Evolutionary conservation across 2,329 filamentous ascomycete genomes (phyloP).

Genomic region (Clonostachys solani): DNA sequence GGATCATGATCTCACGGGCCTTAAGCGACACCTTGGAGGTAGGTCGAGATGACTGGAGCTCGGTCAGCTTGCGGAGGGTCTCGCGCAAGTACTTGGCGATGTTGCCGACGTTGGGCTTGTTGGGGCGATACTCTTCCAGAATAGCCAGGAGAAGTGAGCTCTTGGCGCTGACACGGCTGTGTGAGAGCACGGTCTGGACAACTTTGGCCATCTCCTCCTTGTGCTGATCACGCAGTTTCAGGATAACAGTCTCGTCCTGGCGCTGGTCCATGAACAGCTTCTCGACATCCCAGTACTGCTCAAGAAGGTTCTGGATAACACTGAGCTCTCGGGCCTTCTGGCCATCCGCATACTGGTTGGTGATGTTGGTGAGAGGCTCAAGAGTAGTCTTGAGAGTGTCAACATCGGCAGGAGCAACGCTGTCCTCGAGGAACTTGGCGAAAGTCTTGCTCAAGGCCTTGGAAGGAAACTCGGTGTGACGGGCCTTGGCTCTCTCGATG

Average conservation of each 20-base stretch:
- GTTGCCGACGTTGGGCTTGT: slow-evolving; percentile 85
- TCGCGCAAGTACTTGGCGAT: slow-evolving; percentile 84
- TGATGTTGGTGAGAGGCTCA: slow-evolving; percentile 70
- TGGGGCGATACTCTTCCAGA: slow-evolving; percentile 89
- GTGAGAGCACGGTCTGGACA: slow-evolving; percentile 85
- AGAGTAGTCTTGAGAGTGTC: slow-evolving; percentile 70
- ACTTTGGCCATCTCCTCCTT: slow-evolving; percentile 87
- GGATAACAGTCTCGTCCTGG: slow-evolving; percentile 89
- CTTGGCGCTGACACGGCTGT: slow-evolving; percentile 89
- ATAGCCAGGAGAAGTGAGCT: slow-evolving; percentile 91
- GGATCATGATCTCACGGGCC: slow-evolving; percentile 94
- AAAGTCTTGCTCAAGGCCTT: slow-evolving; percentile 83
- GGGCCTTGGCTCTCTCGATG: slow-evolving; percentile 75
- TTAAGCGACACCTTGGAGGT: slow-evolving; percentile 97
- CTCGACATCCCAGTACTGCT: slow-evolving; percentile 81
- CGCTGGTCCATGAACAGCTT: slow-evolving; percentile 81
- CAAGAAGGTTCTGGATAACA: slow-evolving; percentile 74
- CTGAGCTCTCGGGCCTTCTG: slow-evolving; percentile 86
- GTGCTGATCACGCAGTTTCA: slow-evolving; percentile 92
- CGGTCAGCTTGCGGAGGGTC: slow-evolving; percentile 79
- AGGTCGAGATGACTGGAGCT: slow-evolving; percentile 66
- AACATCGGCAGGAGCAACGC: slow-evolving; percentile 68
- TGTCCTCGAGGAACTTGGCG: slow-evolving; percentile 84
- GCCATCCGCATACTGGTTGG: slow-evolving; percentile 78
- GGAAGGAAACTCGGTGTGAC: slow-evolving; percentile 85